Base-by-base conservation (phyloP, 1,284 basidiomycete genomes). In the Vanrija sp. region DNA sequence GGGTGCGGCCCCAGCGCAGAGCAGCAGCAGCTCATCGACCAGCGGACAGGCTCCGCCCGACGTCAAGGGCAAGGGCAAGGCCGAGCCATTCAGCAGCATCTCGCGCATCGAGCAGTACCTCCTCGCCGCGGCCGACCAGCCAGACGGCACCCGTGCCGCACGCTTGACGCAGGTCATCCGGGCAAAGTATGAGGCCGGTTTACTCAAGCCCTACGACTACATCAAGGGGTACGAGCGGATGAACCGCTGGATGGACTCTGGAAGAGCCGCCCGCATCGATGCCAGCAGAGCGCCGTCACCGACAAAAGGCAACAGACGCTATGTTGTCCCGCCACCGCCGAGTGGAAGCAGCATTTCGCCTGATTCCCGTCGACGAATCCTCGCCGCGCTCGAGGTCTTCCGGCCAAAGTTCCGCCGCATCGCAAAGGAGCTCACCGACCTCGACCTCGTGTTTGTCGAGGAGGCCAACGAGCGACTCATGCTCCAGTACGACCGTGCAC, bases 381-480 rank as follows among this genome's bases (percentile, higher is more conserved):
- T 72, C 47, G 68, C 70, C 31, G 72, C 72, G 0, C 77, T 98
- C 5, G 89, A 88, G 3, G 88, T 95, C 18, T 84, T 98, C 57
- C 81, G 94, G 45, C 95, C 95, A 0, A 94, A 95, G 62, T 97
- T 98, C 75, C 81, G 92, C 65, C 88, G 89, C 8, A 87, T 96
- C 51, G 92, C 95, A 0, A 88, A 92, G 68, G 87, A 86, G 16
- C 78, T 98, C 51, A 86, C 87, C 53, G 91, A 97, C 74, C 85
- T 97, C 82, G 95, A 98, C 71, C 81, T 97, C n/a, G 89, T 98
- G 16, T 96, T 96, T 71, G 92, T 96, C 63, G 93, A 96, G 75
- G 95, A 98, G 77, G 93, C 90, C 0, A 98, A 98, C 67, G 95
- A 98, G 72, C 85, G 95, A 1, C 80, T 98, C 54, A 80, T 98